phyloP scores from a whole-genome alignment of 805 yeast species.

The Candida sakaeoensis region DNA sequence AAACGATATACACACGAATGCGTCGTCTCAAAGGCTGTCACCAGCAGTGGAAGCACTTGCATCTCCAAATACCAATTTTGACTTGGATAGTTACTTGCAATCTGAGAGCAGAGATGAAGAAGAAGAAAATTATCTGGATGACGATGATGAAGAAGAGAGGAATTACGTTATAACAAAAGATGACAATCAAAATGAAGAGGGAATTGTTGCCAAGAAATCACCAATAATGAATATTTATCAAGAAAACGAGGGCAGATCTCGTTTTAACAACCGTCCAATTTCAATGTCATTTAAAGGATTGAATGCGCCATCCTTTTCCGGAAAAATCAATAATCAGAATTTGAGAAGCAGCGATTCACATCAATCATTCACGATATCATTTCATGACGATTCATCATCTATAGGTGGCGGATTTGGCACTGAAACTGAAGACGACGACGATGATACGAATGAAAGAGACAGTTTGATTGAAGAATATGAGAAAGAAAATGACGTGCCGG shows the following conservation, averaged over 20 bases:
- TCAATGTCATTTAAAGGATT: conserved; percentile 62
- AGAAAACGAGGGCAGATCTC: conserved; percentile 10
- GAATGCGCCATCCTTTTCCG: conserved; percentile 53
- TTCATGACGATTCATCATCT: conserved; percentile 28
- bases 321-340: conserved; percentile 23
- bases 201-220: conserved; percentile 13
- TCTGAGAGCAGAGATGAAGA: background rate
- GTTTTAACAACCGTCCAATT: conserved; percentile 32
- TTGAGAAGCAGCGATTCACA: conserved; percentile 36
- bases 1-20: conserved; percentile 24
- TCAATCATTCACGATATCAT: conserved; percentile 38
- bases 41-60: conserved; percentile 6
- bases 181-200: background rate
- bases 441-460: conserved; percentile 21
- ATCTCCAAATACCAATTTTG: conserved; percentile 6
- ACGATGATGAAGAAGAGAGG: background rate
- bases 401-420: conserved; percentile 39
- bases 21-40: conserved; percentile 10
- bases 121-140: background rate
- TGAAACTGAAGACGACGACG: conserved; percentile 28
- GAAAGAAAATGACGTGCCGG: conserved; percentile 8
- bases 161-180: no score
- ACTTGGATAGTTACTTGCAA: conserved; percentile 1
- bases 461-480: conserved; percentile 7
- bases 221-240: conserved; percentile 18